Evolutionary conservation across 805 yeast genomes (phyloP), one percentile per base, ranked within the genome.

Genomic region (Zygosaccharomyces bailii): DNA sequence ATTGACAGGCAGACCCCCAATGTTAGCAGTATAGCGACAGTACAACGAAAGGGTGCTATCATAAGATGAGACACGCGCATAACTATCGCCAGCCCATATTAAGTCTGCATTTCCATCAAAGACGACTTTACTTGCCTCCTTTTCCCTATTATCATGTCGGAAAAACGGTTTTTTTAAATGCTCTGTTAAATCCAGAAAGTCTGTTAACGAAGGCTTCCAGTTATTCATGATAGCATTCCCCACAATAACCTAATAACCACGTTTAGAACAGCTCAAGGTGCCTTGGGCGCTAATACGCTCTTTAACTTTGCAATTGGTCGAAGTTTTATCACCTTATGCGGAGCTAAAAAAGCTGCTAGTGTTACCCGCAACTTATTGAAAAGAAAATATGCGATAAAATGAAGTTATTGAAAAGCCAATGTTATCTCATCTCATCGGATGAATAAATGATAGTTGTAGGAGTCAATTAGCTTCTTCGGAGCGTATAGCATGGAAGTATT

Each of bases 11-110:
- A 69, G 56, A 2, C 64, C 57, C 41, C 64, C 62, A 19, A 65
- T 56, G 42, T 80, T 84, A 0, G 79, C 83, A 16, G 67, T 62
- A 45, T 77, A 78, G 24, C 84, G 67, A 3, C 83, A 74, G 56
- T 84, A 86, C 2, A 82, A 74, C 4, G 69, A 66, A 38, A 82
- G 63, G 8, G 70, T 67, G 8, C 73, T 20, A 9, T 77, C 81
- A 39, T 60, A 72, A 1, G 75, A 68, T 3, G 70, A 63, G 0
- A 73, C 56, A 34, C 71, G 63, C 3, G 90, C 86, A 30, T 69
- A 72, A 1, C 69, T 53, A 27, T 86, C 93, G 13, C 95, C 96
- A 1, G 82, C 73, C 98, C 98, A 91, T 1, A 90, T 60, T 35
- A 93, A 68, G 54, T 90, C 93, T 47, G 80, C 76, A n/a, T 74